Percentiles rank a stretch among this genome's conserved stretches.
These are phyloP conservation scores for Emmonsia crescens DNA, from an alignment of 2,329 filamentous ascomycete species.

Conservation along the genomic window DNA sequence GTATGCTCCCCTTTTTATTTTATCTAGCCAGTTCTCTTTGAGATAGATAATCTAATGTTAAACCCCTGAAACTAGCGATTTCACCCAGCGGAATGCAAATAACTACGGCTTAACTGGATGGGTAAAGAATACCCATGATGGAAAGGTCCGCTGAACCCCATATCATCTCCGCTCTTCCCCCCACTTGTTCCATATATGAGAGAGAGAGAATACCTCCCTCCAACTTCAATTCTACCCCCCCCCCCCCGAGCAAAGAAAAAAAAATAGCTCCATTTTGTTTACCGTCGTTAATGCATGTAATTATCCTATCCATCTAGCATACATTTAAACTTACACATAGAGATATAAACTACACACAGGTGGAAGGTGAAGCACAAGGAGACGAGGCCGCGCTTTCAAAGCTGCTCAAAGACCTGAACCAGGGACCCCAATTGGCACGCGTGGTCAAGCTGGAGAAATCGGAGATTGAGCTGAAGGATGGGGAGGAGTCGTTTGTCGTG, in stretches of 20 bases:
- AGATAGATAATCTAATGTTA: neutral
- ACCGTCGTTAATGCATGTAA: neutral
- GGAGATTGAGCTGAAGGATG: slow-evolving; percentile 53
- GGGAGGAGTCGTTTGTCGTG: slow-evolving; percentile 57
- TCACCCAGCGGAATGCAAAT: slow-evolving; percentile 34
- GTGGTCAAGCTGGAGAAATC: slow-evolving; percentile 66
- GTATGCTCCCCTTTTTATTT: neutral
- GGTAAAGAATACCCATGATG: slow-evolving; percentile 38
- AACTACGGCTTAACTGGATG: slow-evolving; percentile 38
- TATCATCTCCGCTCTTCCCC: neutral
- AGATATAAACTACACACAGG: slow-evolving; percentile 40
- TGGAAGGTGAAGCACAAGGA: slow-evolving; percentile 83
- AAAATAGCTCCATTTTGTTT: too few relatives aligned
- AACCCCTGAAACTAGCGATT: slow-evolving; percentile 23
- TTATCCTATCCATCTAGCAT: neutral
- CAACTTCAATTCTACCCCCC: too few relatives aligned
- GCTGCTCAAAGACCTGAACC: slow-evolving; percentile 63
- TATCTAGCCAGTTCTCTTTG: too few relatives aligned
- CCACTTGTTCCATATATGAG: neutral
- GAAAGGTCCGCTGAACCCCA: slow-evolving; percentile 25
- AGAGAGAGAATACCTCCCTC: neutral
- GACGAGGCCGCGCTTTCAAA: slow-evolving; percentile 51
- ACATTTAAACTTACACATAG: neutral
- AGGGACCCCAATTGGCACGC: slow-evolving; percentile 59
- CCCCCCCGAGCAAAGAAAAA: too few relatives aligned